Conservation (phyloP, 169 alveolate species). For the Cryptosporidium tyzzeri region DNA sequence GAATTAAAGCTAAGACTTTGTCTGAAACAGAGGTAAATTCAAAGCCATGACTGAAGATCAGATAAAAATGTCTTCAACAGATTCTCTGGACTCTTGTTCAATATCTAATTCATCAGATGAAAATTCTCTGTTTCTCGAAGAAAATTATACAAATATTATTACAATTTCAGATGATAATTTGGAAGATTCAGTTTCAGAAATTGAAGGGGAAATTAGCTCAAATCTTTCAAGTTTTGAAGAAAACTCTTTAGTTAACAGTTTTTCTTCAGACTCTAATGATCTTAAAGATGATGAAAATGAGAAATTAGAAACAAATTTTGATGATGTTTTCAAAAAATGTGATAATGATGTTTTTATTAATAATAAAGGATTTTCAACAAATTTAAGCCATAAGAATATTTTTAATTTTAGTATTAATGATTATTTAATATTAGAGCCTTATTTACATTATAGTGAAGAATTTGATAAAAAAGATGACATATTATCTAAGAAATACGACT, state of each 20-base stretch:
- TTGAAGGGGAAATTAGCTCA: background rate
- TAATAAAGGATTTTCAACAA: background rate
- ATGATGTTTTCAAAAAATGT: background rate
- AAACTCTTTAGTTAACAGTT: background rate
- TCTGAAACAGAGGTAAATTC: background rate
- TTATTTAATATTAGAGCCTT: slow-evolving; percentile 35
- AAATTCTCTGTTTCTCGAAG: slow-evolving; percentile 28
- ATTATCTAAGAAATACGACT: background rate
- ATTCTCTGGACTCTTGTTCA: slow-evolving; percentile 23
- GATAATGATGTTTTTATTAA: background rate
- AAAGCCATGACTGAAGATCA: slow-evolving; percentile 30
- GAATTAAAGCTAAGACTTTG: background rate
- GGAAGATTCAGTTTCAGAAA: slow-evolving; percentile 3
- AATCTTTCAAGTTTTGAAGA: slow-evolving; percentile 4
- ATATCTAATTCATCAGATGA: slow-evolving; percentile 5
- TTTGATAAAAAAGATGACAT: background rate
- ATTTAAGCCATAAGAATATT: background rate
- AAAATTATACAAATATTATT: background rate
- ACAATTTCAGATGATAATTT: background rate
- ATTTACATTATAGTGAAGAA: slow-evolving; percentile 49
- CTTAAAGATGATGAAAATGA: background rate
- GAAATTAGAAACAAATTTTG: background rate
- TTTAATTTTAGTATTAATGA: background rate
- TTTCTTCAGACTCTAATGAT: background rate
- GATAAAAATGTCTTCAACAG: background rate